Evolutionary conservation across 2,329 filamentous ascomycete genomes (phyloP), one percentile per base, ranked within the genome.

Genomic region (Massarina eburnea): DNA sequence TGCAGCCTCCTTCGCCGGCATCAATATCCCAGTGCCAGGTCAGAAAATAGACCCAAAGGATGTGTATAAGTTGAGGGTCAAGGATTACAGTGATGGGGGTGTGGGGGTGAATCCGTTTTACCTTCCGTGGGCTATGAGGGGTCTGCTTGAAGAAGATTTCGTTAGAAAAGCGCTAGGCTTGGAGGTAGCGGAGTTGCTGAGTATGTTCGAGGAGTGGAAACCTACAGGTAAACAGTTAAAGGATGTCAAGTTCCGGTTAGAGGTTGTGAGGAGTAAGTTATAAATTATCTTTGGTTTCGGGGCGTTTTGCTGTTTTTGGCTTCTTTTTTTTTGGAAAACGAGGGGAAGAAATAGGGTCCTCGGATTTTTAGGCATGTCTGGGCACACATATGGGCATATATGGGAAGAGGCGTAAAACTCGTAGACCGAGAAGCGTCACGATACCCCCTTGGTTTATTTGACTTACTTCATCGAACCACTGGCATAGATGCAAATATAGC

Each of bases 101-200:
- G 58, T 41, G 0, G 57, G 51, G 7, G 52, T 47, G 14, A 97
- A 96, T 61, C 92, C 92, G 0, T 97, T 92, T 63, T 86, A 94
- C 44, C 75, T 99, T 12, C 94, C 94, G 0, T 99, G 95, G 85
- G 92, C 94, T 27, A 94, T 99, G 85, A 83, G 94, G 7, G 94
- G 94, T 0, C 74, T 99, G 46, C 73, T 99, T 2, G 94, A 97
- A 66, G 94, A 99, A 68, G 87, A 94, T 15, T 84, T 90, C 61
- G 92, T 97, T 19, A 91, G 88, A 68, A 88, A 83, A 18, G 88
- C 95, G 64, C 73, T 95, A 15, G 82, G 82, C 24, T 73, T 79
- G 1, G 94, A 99, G 72, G 90, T 89, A 6, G 81, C 82, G 49
- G 82, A 90, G 62, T 71, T 99, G 40, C 75, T 99, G n/a, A 78